Conservation (phyloP, 495 filamentous ascomycete species). For the Trichoderma orchidacearum region DNA sequence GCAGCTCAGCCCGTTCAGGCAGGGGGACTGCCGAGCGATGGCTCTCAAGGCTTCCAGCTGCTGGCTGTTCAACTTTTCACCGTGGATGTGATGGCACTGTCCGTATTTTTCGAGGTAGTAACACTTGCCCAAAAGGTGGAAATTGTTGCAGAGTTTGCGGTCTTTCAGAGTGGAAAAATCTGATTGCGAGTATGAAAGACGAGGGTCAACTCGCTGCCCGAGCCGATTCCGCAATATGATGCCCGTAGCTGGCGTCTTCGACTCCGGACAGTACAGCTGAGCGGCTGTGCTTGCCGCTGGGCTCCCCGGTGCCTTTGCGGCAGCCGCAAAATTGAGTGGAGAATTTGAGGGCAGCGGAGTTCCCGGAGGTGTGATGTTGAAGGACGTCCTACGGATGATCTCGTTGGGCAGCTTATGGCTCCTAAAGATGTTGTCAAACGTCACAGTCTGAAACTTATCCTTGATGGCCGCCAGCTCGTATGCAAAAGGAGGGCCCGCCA, state of each 20-base stretch:
- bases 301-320: not conserved
- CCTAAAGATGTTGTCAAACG: constrained; percentile 1
- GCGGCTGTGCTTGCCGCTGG: not conserved
- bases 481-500: constrained; percentile 1
- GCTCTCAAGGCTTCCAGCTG: not conserved
- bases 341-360: not conserved
- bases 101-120: not conserved
- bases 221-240: not conserved
- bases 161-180: not conserved
- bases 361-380: not conserved
- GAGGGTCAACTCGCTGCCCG: constrained; percentile 1
- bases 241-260: not conserved
- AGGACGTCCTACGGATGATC: not conserved
- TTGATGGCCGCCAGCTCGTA: constrained; percentile 1
- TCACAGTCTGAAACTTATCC: not conserved
- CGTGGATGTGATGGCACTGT: constrained; percentile 2
- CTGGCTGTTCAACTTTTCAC: not conserved
- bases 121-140: not conserved
- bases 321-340: not conserved
- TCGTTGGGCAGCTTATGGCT: constrained; percentile 1
- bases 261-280: not conserved
- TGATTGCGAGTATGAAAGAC: not conserved
- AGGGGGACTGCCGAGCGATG: constrained; percentile 2
- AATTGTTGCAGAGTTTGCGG: constrained; percentile 2
- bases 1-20: not conserved